phyloP scores from a whole-genome alignment of 2,329 filamentous ascomycete species.

The Botrytis fragariae region DNA sequence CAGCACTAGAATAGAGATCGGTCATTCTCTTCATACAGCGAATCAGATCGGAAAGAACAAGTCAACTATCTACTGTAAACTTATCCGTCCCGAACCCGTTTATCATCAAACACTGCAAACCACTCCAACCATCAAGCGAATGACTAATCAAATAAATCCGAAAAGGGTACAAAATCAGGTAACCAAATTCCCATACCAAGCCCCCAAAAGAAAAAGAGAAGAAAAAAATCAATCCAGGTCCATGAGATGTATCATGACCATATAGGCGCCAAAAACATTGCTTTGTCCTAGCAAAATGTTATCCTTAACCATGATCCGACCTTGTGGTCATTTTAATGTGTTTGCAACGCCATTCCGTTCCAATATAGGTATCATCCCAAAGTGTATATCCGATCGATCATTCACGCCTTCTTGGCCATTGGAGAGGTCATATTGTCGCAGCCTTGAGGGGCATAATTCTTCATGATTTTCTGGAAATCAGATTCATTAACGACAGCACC shows the following conservation, averaged over 20 bases:
- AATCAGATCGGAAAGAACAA: not conserved
- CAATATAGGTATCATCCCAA: constrained; percentile 10
- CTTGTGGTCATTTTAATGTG: constrained; percentile 14
- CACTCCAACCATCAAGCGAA: not conserved
- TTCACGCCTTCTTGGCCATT: constrained; percentile 4
- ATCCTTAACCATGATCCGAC: constrained; percentile 13
- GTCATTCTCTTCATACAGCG: not conserved
- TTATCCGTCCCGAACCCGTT: not conserved
- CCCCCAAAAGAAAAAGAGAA: not conserved
- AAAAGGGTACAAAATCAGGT: not conserved
- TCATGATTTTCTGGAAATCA: constrained; percentile 80
- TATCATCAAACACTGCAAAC: not conserved
- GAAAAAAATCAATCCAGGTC: constrained; percentile 6
- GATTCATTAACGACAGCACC: constrained; percentile 86
- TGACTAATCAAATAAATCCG: not conserved
- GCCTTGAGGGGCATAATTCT: constrained; percentile 27
- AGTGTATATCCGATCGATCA: constrained; percentile 5
- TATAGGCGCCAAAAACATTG: constrained; percentile 9
- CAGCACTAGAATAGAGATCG: not conserved
- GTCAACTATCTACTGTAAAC: not conserved
- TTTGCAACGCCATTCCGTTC: constrained; percentile 14
- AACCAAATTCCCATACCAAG: not conserved
- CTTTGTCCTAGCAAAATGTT: constrained; percentile 15
- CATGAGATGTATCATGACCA: constrained; percentile 8
- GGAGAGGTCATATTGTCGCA: not conserved